These are phyloP conservation scores for Penicillium macrosclerotiorum DNA, from an alignment of 495 filamentous ascomycete genomes.

Conservation along the genomic window DNA sequence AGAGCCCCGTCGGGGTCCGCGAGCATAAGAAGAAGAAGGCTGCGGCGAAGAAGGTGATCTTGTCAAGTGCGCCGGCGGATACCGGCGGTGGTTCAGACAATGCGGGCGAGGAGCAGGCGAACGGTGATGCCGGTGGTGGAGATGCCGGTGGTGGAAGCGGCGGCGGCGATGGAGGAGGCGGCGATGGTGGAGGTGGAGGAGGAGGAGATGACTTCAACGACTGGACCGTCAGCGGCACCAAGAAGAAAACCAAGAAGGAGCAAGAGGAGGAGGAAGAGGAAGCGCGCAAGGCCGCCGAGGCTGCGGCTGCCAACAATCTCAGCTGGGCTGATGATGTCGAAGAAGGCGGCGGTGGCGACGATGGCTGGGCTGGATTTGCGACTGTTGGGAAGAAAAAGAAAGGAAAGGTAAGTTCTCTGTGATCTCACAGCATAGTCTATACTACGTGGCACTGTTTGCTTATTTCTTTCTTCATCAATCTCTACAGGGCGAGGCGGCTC, in stretches of 20 bases:
- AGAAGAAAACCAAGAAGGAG: conserved; percentile 42
- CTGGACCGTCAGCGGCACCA: conserved; percentile 40
- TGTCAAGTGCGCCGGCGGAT: conserved; percentile 21
- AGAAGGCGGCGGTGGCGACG: conserved; percentile 27
- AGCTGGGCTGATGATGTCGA: conserved; percentile 46
- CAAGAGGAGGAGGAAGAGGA: conserved; percentile 38
- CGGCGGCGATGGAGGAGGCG: conserved; percentile 24
- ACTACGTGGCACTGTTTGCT: no score
- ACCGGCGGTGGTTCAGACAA: conserved; percentile 24
- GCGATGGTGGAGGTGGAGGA: conserved; percentile 27
- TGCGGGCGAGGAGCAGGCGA: conserved; percentile 24
- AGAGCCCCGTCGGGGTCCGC: conserved; percentile 47
- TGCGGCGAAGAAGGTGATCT: conserved; percentile 32
- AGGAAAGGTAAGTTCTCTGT: conserved; percentile 37
- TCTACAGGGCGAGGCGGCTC: conserved; percentile 25
- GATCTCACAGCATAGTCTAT: background rate
- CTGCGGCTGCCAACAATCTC: conserved; percentile 33
- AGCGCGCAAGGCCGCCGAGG: conserved; percentile 34
- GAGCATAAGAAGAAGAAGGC: conserved; percentile 47
- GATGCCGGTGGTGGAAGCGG: conserved; percentile 28
- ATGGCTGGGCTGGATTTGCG: conserved; percentile 36
- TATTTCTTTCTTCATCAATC: background rate
- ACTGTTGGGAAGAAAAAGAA: conserved; percentile 48
- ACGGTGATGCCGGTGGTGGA: conserved; percentile 36
- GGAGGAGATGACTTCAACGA: conserved; percentile 38